phyloP scores from a whole-genome alignment of 345 rosid species.

The Durio zibethinus region DNA sequence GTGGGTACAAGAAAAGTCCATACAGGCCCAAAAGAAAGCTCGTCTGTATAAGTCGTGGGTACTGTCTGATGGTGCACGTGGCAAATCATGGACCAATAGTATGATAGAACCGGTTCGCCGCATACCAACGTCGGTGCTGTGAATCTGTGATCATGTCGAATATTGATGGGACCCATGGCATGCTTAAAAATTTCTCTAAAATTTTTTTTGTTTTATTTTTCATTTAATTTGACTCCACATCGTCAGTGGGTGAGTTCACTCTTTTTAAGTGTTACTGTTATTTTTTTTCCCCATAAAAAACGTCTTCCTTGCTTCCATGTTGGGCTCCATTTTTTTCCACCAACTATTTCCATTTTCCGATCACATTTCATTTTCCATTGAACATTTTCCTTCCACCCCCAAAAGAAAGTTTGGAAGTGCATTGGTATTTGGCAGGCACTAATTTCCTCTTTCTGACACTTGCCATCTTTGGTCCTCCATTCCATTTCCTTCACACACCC shows the following conservation, averaged over 20 bases:
- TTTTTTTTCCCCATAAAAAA: too few relatives aligned
- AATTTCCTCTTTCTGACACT: not conserved
- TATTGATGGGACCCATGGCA: conserved; percentile 23
- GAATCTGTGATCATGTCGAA: conserved; percentile 9
- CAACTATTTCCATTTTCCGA: too few relatives aligned
- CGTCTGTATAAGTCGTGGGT: too few relatives aligned
- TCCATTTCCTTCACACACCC: not conserved
- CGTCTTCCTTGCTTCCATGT: too few relatives aligned
- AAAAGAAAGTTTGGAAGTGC: too few relatives aligned
- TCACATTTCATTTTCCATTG: too few relatives aligned
- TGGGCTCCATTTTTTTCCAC: too few relatives aligned
- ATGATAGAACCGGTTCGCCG: conserved; percentile 40
- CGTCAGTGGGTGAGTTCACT: too few relatives aligned
- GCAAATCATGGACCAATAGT: not conserved
- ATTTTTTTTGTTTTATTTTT: not conserved
- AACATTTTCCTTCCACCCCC: too few relatives aligned
- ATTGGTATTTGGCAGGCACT: not conserved
- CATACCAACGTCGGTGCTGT: conserved; percentile 31
- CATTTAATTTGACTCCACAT: not conserved
- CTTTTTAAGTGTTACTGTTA: too few relatives aligned
- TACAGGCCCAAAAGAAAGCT: not conserved
- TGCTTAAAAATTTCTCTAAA: too few relatives aligned
- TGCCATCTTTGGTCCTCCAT: not conserved
- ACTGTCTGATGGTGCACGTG: not conserved
- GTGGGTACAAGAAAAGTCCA: not conserved